Evolutionary conservation across 805 yeast species (phyloP).

Genomic region (Hyphopichia homilentoma): DNA sequence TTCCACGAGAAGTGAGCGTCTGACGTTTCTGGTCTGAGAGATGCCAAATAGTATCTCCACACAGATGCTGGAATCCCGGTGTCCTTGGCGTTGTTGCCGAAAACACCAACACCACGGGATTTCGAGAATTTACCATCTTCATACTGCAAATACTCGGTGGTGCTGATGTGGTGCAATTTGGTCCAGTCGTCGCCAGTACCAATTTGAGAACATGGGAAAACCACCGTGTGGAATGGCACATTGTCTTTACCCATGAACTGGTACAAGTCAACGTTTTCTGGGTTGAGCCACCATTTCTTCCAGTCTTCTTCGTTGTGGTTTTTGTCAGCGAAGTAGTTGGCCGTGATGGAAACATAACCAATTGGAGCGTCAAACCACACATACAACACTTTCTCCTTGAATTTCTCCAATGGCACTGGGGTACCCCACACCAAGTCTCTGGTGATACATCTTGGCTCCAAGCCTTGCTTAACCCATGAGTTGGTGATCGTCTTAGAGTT

Average conservation of each 20-base stretch:
- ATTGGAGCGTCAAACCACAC: constrained; percentile 99
- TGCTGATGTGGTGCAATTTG: constrained; percentile 80
- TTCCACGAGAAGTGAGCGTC: constrained; percentile 98
- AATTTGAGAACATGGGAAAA: constrained; percentile 88
- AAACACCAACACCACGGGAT: constrained; percentile 97
- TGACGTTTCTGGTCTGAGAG: constrained; percentile 90
- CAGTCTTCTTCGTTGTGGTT: constrained; percentile 50
- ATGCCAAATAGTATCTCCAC: constrained; percentile 94
- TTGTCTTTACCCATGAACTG: constrained; percentile 99
- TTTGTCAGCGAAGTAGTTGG: constrained; percentile 60
- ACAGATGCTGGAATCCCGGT: constrained; percentile 89
- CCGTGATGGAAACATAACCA: constrained; percentile 95
- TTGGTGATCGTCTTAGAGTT: constrained; percentile 86
- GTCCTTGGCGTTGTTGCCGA: constrained; percentile 95
- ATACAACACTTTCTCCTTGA: constrained; percentile 84
- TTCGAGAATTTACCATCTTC: constrained; percentile 98
- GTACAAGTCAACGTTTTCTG: constrained; percentile 82
- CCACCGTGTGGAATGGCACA: constrained; percentile 98
- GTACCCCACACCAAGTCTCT: constrained; percentile 98
- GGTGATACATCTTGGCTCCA: constrained; percentile 92
- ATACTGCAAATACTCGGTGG: constrained; percentile 95
- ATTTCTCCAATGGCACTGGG: constrained; percentile 89
- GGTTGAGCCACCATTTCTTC: constrained; percentile 92
- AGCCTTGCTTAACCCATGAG: constrained; percentile 92
- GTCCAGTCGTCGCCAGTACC: constrained; percentile 93